Percentiles rank a stretch among this genome's conserved stretches.
Conservation (phyloP, 164 flowering plant genomes). For the Magnolia officinalis region DNA sequence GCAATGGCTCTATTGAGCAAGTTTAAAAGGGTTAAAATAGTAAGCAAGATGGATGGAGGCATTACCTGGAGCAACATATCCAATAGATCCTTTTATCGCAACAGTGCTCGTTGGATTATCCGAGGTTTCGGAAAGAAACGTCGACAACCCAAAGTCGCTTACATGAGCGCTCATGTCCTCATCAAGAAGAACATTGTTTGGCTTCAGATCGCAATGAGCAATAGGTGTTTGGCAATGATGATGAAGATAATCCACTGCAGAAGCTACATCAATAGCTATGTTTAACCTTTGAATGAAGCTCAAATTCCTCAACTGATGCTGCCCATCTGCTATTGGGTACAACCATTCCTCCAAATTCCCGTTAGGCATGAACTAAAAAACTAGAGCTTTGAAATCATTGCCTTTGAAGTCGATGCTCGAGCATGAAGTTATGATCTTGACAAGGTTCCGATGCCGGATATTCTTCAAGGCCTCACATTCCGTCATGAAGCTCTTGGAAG, state of each 20-base stretch:
- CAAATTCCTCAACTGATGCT: neutral
- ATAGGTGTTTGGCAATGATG: neutral
- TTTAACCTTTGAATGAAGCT: neutral
- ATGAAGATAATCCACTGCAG: neutral
- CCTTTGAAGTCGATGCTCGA: slow-evolving; percentile 21
- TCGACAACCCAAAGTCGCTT: neutral
- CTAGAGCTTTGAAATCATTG: slow-evolving; percentile 30
- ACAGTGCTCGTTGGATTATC: slow-evolving; percentile 13
- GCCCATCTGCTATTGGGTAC: slow-evolving; percentile 10
- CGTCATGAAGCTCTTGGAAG: slow-evolving; percentile 16
- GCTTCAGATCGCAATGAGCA: neutral
- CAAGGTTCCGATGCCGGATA: slow-evolving; percentile 30
- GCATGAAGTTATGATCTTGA: slow-evolving; percentile 19
- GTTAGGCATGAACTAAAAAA: slow-evolving; percentile 32
- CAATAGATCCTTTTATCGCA: slow-evolving; percentile 30
- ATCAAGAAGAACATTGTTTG: neutral
- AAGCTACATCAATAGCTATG: neutral
- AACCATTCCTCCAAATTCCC: slow-evolving; percentile 37
- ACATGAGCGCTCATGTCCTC: neutral
- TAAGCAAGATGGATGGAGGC: neutral
- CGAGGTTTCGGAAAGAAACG: neutral
- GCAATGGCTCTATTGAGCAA: too few species aligned
- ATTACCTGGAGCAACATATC: slow-evolving; percentile 17
- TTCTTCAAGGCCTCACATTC: slow-evolving; percentile 32
- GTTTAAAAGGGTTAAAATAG: neutral